Evolutionary conservation across 2,329 filamentous ascomycete genomes (phyloP).

Genomic region (Exserohilum rostratum): DNA sequence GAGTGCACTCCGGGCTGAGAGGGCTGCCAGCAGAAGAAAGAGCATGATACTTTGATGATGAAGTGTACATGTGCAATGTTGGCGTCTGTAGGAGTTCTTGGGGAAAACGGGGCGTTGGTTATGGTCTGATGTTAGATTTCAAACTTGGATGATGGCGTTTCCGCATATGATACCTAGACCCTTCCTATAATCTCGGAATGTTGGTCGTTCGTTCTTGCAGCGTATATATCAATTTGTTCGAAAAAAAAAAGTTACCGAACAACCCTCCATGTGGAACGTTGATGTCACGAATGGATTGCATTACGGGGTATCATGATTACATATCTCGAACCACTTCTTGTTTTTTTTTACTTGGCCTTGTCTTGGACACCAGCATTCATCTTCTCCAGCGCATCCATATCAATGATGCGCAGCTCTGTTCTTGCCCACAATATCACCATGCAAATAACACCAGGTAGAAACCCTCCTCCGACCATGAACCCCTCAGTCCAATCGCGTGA

Average conservation of each 20-base stretch:
- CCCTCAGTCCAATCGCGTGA: slow-evolving; percentile 33
- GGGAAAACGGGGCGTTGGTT: background rate
- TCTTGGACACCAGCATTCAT: slow-evolving; percentile 60
- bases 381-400: slow-evolving; percentile 68
- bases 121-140: background rate
- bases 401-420: slow-evolving; percentile 69
- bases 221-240: background rate
- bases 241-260: background rate
- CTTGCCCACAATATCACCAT: slow-evolving; percentile 66
- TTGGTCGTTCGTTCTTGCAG: slow-evolving; percentile 4
- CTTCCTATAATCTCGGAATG: background rate
- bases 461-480: slow-evolving; percentile 44
- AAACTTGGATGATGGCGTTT: slow-evolving; percentile 20
- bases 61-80: slow-evolving; percentile 2
- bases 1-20: slow-evolving; percentile 39
- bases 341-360: background rate
- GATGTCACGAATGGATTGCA: background rate
- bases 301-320: background rate
- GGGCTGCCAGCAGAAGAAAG: slow-evolving; percentile 49
- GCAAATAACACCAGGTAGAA: slow-evolving; percentile 61
- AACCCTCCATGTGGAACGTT: too few relatives aligned
- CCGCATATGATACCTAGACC: slow-evolving; percentile 10
- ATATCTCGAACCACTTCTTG: background rate
- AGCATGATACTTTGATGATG: slow-evolving; percentile 51
- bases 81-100: too few relatives aligned